Conservation (phyloP, 768 basidiomycete genomes). For the Leccinum incarnatum region DNA sequence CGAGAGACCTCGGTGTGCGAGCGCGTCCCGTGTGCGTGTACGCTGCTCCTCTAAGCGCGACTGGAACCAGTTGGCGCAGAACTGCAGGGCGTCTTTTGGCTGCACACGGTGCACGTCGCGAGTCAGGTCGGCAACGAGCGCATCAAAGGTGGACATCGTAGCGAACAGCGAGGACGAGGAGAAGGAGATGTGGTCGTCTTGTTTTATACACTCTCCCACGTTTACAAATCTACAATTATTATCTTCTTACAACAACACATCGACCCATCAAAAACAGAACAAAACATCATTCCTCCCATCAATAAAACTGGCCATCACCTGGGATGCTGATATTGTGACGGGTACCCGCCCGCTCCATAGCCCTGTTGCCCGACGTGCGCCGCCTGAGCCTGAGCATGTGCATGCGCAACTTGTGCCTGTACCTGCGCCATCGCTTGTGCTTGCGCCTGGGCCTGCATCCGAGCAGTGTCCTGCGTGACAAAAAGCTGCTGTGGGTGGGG, state of each 20-base stretch:
- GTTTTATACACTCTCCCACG: constrained; percentile 25
- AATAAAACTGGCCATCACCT: constrained; percentile 14
- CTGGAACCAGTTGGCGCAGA: constrained; percentile 94
- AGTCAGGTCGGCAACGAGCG: constrained; percentile 79
- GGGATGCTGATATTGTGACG: constrained; percentile 33
- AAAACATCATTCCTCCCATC: constrained; percentile 5
- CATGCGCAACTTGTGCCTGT: constrained; percentile 38
- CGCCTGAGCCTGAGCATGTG: constrained; percentile 39
- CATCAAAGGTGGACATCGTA: constrained; percentile 70
- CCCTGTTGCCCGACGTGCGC: constrained; percentile 31
- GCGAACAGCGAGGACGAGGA: constrained; percentile 7
- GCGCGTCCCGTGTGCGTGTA: constrained; percentile 62
- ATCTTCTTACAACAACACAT: constrained; percentile 6
- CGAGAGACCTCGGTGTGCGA: constrained; percentile 48
- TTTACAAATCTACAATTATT: constrained; percentile 12
- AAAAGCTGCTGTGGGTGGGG: constrained; percentile 34
- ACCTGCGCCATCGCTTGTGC: constrained; percentile 42
- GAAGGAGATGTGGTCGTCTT: not conserved
- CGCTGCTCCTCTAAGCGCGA: constrained; percentile 83
- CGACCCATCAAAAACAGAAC: constrained; percentile 8
- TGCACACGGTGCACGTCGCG: constrained; percentile 83
- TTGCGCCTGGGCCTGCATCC: constrained; percentile 43
- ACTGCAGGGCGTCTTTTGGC: constrained; percentile 89
- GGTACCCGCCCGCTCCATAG: constrained; percentile 26
- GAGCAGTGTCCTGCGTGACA: constrained; percentile 32